Evolutionary conservation across 1,139 yeast genomes (phyloP).

Genomic region (Saccharomyces hybrid): DNA sequence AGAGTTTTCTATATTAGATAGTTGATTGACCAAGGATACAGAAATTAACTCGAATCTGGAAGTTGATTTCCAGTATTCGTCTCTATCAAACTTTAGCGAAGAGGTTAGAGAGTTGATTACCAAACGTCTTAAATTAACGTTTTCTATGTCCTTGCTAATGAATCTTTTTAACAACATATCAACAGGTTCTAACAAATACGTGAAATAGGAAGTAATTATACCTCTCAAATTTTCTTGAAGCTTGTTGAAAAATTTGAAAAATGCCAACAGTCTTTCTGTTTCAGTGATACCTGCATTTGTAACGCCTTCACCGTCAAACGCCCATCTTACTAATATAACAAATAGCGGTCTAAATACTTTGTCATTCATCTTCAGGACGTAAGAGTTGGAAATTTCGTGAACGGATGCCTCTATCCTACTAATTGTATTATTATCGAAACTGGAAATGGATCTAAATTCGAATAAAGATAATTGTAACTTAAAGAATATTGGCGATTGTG

Average conservation of each 20-base stretch:
- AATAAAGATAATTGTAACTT: constrained; percentile 65
- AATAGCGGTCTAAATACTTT: constrained; percentile 89
- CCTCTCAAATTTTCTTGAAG: constrained; percentile 78
- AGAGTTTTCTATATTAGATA: constrained; percentile 55
- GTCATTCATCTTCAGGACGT: constrained; percentile 87
- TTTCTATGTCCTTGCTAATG: constrained; percentile 33
- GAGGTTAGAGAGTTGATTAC: constrained; percentile 63
- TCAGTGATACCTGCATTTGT: constrained; percentile 40
- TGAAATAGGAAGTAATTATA: constrained; percentile 80
- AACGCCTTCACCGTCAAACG: constrained; percentile 72
- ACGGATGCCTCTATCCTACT: constrained; percentile 75
- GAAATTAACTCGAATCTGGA: constrained; percentile 72
- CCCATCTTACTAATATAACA: constrained; percentile 88
- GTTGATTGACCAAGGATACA: constrained; percentile 55
- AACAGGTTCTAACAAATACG: constrained; percentile 74
- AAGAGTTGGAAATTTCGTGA: constrained; percentile 63
- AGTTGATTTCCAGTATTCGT: constrained; percentile 89
- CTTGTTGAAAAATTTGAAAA: constrained; percentile 80
- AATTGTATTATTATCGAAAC: constrained; percentile 64
- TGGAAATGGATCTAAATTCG: constrained; percentile 52
- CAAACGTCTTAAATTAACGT: constrained; percentile 57
- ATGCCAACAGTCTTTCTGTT: constrained; percentile 54
- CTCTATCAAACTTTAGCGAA: constrained; percentile 82
- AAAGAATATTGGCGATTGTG: constrained; percentile 64
- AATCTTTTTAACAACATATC: constrained; percentile 46